Evolutionary conservation across 495 filamentous ascomycete species (phyloP), one percentile per base, ranked within the genome.

Genomic region (Penicillium nucicola): DNA sequence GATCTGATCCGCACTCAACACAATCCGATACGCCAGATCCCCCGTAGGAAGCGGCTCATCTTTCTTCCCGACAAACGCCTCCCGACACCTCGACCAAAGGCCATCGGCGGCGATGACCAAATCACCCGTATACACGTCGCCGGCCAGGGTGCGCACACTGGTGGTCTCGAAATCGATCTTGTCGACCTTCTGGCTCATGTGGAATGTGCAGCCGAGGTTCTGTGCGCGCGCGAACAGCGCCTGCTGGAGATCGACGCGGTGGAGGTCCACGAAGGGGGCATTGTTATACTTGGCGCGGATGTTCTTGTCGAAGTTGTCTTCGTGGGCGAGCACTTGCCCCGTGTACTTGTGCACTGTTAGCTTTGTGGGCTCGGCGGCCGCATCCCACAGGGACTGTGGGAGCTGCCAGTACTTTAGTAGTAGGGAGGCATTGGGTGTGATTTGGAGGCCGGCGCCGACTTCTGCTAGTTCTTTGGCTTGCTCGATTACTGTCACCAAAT

Each of bases 11-110:
- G 75, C 68, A 3, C 64, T 69, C 25, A 89, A 57, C n/a, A 89
- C 68, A 25, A 89, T 69, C n/a, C 86, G 68, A 55, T 87, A 88
- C 3, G 85, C 86, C 22, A 89, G 66, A 61, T 88, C 86, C 1
- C 86, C 86, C 2, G 84, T 88, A 1, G 77, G 77, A 2, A 72
- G 52, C 0, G 82, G 80, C 37, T 62, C 64, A 42, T 72, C 49
- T 58, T 71, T 64, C 7, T 62, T 67, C 0, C 75, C 72, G 12
- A 77, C 53, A 22, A 83, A 67, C 4, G 67, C 62, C 46, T 80
- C 80, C 1, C 81, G 71, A 46, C 74, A 67, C 23, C 58, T 55
- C 4, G 76, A 79, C 52, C 75, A 79, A 10, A 86, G 70, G 1
- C 82, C 82, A 60, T 84, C 82, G 0, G 82, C 82, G 0, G 74